Base-by-base conservation (phyloP, 2,329 filamentous ascomycete genomes). In the Aspergillus ustus region DNA sequence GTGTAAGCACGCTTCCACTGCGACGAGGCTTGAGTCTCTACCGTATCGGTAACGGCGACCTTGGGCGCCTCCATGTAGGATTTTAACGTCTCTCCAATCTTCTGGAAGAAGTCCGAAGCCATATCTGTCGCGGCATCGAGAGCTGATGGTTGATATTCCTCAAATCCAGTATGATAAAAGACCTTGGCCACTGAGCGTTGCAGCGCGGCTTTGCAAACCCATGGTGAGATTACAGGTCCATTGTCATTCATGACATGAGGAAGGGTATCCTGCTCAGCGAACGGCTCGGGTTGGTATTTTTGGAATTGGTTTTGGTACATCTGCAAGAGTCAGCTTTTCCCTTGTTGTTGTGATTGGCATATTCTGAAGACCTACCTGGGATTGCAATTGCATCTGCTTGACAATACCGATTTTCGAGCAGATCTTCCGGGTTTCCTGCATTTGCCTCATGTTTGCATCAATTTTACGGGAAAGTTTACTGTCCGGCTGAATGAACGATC, bases 371-470 rank as follows among this genome's bases (percentile, higher is more conserved):
- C 72, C 81, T 86, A 92, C 91, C 85, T 97, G 95, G 55, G 93
- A 92, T 76, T 99, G 95, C 57, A 98, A 87, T 79, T 99, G 95
- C 95, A 99, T 99, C 80, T 99, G 95, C 81, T 98, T 99, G 75
- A 99, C 95, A 64, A 99, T 92, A 52, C 92, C 90, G 74, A 99
- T 97, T 79, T 98, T 99, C 11, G 93, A 93, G 71, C 93, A 96
- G 31, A 99, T 85, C 74, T 97, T 98, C 68, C 95, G 86, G 0
- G 95, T 99, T 72, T 98, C 94, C 76, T 99, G 95, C 84, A 99
- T 93, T 73, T 97, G 93, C 63, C 88, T 87, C 78, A 98, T 92
- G 70, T 99, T 99, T 59, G 88, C 87, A 69, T 97, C 92, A 78
- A 99, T 90, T 73, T 90, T 94, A 69, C 87, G 87, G 1, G 90